phyloP scores from a whole-genome alignment of 2,329 filamentous ascomycete species.

The Xylariaceae sp. region DNA sequence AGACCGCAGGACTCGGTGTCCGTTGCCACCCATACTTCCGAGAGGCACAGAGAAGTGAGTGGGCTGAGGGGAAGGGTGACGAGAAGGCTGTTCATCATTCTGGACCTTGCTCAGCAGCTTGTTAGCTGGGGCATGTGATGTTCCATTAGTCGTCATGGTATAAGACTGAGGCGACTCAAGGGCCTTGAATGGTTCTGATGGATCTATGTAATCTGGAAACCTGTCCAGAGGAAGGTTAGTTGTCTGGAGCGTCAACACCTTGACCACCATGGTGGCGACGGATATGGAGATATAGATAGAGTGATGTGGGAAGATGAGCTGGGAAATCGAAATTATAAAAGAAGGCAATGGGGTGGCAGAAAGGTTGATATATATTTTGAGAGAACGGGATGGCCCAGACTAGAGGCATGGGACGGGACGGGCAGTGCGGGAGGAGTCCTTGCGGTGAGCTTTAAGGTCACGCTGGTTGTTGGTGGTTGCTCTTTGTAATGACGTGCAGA shows the following conservation, averaged over 20 bases:
- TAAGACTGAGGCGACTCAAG: conserved; percentile 11
- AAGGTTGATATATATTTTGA: not conserved
- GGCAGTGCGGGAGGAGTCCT: conserved; percentile 1
- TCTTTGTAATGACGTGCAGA: not conserved
- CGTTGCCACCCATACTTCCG: conserved; percentile 47
- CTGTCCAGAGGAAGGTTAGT: conserved; percentile 39
- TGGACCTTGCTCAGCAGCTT: conserved; percentile 40
- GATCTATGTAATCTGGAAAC: conserved; percentile 42
- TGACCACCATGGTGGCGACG: conserved; percentile 19
- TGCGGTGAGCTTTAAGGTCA: not conserved
- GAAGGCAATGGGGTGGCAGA: not conserved
- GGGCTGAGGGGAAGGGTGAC: conserved; percentile 80
- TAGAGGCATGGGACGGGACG: not conserved
- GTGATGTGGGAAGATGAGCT: not conserved
- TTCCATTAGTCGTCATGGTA: conserved; percentile 31
- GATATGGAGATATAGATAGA: not conserved
- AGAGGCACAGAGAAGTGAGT: conserved; percentile 75
- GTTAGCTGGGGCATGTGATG: conserved; percentile 32
- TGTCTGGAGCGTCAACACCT: conserved; percentile 36
- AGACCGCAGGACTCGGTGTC: conserved; percentile 74
- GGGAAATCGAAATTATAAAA: conserved; percentile 2
- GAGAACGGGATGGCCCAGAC: not conserved
- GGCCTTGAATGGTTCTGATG: conserved; percentile 26
- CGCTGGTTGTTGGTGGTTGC: not conserved
- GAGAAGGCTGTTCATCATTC: conserved; percentile 41